Conservation (phyloP, 352 stramenopile genomes). For the Globisporangium cylindrosporum region DNA sequence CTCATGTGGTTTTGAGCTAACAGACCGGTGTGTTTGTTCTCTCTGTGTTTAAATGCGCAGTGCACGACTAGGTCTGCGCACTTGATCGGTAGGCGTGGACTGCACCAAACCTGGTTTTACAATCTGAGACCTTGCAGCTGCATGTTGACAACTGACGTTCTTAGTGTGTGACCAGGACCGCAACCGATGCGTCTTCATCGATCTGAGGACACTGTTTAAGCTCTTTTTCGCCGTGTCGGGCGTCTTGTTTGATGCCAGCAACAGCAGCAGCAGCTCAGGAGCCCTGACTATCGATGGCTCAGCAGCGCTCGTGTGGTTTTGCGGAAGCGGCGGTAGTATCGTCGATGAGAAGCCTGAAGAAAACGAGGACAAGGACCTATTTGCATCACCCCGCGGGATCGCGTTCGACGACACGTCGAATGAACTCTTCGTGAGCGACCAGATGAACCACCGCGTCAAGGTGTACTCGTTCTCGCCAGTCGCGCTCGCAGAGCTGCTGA, state of each 20-base stretch:
- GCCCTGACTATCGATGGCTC: not conserved
- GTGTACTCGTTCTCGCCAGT: conserved; percentile 35
- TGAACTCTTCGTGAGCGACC: conserved; percentile 67
- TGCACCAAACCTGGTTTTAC: not conserved
- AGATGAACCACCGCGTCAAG: conserved; percentile 44
- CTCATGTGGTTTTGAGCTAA: not conserved
- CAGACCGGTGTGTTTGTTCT: not conserved
- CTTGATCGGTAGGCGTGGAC: conserved; percentile 15
- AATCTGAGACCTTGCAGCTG: not conserved
- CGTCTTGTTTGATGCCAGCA: not conserved
- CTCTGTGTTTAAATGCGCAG: not conserved
- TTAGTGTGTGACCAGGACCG: conserved; percentile 37
- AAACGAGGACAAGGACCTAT: conserved; percentile 1
- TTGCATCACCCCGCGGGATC: conserved; percentile 22
- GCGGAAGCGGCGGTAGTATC: not conserved
- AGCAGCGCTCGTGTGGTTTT: conserved; percentile 4
- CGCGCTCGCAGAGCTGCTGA: conserved; percentile 7
- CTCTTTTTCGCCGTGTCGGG: conserved; percentile 11
- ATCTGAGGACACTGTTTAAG: conserved; percentile 35
- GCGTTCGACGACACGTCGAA: conserved; percentile 48
- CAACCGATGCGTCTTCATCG: conserved; percentile 23
- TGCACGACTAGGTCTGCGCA: conserved; percentile 15
- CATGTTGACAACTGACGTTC: conserved; percentile 9
- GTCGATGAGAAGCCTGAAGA: not conserved
- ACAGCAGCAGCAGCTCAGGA: not conserved